These are phyloP conservation scores for Paecilomyces dactylethromorphus DNA, from an alignment of 2,329 filamentous ascomycete species.

Conservation along the genomic window DNA sequence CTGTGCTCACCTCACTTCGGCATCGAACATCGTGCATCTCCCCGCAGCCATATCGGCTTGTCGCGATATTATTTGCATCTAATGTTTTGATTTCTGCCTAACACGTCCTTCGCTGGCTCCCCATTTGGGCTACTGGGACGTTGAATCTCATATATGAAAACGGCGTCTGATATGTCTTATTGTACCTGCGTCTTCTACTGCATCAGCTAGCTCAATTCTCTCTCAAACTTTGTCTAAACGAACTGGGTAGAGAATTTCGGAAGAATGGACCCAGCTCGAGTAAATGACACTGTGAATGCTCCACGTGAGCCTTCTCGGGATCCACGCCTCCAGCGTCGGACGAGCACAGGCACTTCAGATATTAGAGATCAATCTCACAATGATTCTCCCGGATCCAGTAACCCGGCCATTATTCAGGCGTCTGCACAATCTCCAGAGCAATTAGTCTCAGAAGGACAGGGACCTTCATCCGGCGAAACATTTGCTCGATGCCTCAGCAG, in stretches of 20 bases:
- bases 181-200: background rate
- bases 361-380: background rate
- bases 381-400: background rate
- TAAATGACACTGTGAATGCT: background rate
- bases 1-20: background rate
- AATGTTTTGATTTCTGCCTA: background rate
- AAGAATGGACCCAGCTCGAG: background rate
- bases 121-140: background rate
- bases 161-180: background rate
- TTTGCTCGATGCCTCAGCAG: constrained; percentile 22
- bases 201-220: background rate
- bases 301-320: constrained; percentile 10
- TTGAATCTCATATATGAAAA: background rate
- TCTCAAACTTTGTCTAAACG: background rate
- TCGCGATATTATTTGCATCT: background rate
- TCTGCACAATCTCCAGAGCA: background rate
- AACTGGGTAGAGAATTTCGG: background rate
- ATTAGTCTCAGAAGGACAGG: background rate
- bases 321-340: constrained; percentile 12
- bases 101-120: background rate
- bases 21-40: background rate
- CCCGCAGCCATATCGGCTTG: background rate
- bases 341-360: background rate
- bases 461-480: constrained; percentile 30
- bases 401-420: background rate